Evolutionary conservation across 495 filamentous ascomycete genomes (phyloP), one percentile per base, ranked within the genome.

Genomic region (Clavariopsis aquatica): DNA sequence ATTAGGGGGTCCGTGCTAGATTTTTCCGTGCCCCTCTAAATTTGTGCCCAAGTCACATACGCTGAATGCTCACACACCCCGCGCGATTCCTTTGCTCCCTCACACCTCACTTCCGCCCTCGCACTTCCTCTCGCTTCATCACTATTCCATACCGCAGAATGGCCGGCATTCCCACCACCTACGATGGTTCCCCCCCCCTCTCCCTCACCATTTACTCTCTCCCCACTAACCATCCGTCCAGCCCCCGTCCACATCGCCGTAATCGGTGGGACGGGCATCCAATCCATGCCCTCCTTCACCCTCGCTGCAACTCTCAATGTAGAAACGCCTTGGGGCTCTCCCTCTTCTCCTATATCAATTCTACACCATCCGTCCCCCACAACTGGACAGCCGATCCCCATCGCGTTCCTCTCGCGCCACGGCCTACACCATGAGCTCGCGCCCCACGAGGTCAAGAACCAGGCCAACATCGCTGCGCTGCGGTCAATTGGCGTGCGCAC

Each of bases 361-460:
- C 85, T 96, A 71, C 85, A 92, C 74, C 93, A 97, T 80, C 75
- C 83, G 66, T 83, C 83, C 57, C 83, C 86, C 57, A 74, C 81
- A 64, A 77, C 81, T 68, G 72, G 77, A 69, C 75, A 72, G 69
- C 77, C 78, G 56, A 84, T 88, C 20, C 88, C 91, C 49, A 85
- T 98, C 60, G 94, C 95, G 47, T 98, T 98, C 82, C 83, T 98
- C 68, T 90, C 92, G 57, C 90, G 94, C 26, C 94, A 98, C 78
- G 94, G 94, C 66, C 68, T 78, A 22, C 84, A 93, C 83, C 94
- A 98, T 79, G 83, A 96, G 74, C 81, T 90, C 43, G 92, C 92
- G 1, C 94, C 94, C 0, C 92, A 96, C 67, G 94, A 99, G 77
- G 88, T 98, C 19, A 90, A 91, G 49, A 83, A 83, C 55, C 90